Percentiles rank a stretch among this genome's conserved stretches.
Evolutionary conservation across 2,329 filamentous ascomycete genomes (phyloP).

Genomic region (Fulvia fulva): DNA sequence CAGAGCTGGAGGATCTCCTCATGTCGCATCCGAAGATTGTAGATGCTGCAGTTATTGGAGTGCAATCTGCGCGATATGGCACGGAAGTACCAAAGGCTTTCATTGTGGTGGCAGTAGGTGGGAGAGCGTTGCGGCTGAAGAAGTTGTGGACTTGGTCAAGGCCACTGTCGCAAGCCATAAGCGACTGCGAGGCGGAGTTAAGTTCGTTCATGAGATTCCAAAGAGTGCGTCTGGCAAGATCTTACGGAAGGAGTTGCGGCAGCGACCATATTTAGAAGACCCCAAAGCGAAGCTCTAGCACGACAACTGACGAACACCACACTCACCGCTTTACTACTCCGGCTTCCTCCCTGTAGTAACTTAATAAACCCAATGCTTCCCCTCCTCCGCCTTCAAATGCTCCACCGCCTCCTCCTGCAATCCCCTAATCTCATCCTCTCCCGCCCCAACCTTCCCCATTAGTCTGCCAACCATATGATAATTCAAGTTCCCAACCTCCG

Average conservation of each 20-base stretch:
- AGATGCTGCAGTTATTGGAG: conserved; percentile 72
- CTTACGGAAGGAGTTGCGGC: conserved; percentile 37
- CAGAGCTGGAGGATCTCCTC: conserved; percentile 26
- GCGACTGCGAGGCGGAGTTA: conserved; percentile 58
- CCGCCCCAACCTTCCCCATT: conserved; percentile 4
- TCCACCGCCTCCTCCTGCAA: conserved; percentile 9
- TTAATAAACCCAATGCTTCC: conserved; percentile 14
- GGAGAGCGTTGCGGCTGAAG: conserved; percentile 29
- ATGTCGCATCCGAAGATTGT: conserved; percentile 60
- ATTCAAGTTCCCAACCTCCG: conserved; percentile 3
- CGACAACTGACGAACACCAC: no score
- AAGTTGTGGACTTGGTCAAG: conserved; percentile 56
- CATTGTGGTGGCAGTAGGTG: not conserved
- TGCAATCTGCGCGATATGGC: conserved; percentile 31
- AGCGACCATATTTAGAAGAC: not conserved
- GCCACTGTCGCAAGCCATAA: conserved; percentile 59
- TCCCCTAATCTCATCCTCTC: conserved; percentile 4
- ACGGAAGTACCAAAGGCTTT: conserved; percentile 6
- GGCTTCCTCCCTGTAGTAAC: conserved; percentile 13
- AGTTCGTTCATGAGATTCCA: conserved; percentile 54
- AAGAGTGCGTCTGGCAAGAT: conserved; percentile 63
- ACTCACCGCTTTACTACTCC: no score
- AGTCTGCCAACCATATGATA: conserved; percentile 13
- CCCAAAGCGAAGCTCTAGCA: conserved; percentile 1
- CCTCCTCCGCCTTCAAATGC: conserved; percentile 6